phyloP scores from a whole-genome alignment of 768 basidiomycete species.

The Lentinula edodes region DNA sequence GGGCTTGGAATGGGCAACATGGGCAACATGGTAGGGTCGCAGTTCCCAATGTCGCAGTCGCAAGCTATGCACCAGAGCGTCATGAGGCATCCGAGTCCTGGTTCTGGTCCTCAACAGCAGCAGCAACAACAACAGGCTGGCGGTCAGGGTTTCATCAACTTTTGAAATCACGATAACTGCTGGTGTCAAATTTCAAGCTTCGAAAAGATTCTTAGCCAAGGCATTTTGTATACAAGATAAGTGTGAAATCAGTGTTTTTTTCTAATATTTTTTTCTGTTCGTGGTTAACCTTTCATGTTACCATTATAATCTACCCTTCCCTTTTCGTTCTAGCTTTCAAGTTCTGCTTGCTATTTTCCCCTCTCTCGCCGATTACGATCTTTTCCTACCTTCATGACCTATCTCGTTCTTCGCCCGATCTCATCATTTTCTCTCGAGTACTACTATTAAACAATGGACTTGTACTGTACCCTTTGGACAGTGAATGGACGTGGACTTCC shows the following conservation, averaged over 20 bases:
- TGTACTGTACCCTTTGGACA: conserved; percentile 27
- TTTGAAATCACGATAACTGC: conserved; percentile 16
- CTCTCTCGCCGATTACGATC: not conserved
- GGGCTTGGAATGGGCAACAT: conserved; percentile 32
- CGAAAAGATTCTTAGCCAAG: not conserved
- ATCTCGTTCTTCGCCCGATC: conserved; percentile 15
- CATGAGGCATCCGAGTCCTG: conserved; percentile 76
- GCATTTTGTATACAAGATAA: not conserved
- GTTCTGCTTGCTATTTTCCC: not conserved
- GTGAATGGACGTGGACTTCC: conserved; percentile 52
- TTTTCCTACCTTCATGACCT: not conserved
- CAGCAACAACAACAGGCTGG: conserved; percentile 16
- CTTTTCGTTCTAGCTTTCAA: not conserved
- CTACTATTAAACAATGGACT: not conserved
- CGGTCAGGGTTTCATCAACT: conserved; percentile 40
- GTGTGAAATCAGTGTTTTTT: conserved; percentile 8
- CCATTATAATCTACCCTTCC: conserved; percentile 1
- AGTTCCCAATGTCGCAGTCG: conserved; percentile 49
- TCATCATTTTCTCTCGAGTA: conserved; percentile 1
- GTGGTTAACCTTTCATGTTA: not conserved
- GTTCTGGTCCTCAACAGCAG: conserved; percentile 23
- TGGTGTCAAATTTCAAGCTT: too few relatives aligned
- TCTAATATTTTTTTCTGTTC: not conserved
- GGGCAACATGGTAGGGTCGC: conserved; percentile 14
- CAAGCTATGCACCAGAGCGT: conserved; percentile 85